These are phyloP conservation scores for Serendipita sp. DNA, from an alignment of 768 basidiomycete species.

Conservation along the genomic window DNA sequence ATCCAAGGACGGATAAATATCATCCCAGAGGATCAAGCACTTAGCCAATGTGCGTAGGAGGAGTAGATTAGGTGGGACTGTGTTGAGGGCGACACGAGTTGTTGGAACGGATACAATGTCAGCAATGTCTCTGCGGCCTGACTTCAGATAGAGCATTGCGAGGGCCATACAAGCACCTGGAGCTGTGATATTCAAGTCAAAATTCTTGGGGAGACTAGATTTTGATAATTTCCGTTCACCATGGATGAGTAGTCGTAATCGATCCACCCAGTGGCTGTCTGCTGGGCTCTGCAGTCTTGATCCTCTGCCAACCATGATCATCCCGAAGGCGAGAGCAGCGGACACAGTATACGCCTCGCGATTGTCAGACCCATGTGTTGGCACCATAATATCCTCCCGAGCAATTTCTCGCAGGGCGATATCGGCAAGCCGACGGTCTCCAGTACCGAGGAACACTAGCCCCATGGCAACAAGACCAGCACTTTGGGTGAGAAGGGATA, in stretches of 20 bases:
- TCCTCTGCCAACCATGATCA: slow-evolving; percentile 91
- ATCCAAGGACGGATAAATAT: slow-evolving; percentile 48
- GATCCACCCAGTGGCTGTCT: slow-evolving; percentile 51
- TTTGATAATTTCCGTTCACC: slow-evolving; percentile 36
- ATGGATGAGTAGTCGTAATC: slow-evolving; percentile 59
- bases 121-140: slow-evolving; percentile 69
- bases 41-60: slow-evolving; percentile 64
- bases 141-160: slow-evolving; percentile 84
- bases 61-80: slow-evolving; percentile 76
- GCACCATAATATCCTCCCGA: slow-evolving; percentile 56
- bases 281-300: slow-evolving; percentile 45
- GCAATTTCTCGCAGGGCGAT: slow-evolving; percentile 76
- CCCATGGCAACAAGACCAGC: slow-evolving; percentile 81
- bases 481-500: slow-evolving; percentile 77
- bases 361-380: slow-evolving; percentile 75
- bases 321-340: slow-evolving; percentile 80
- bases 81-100: slow-evolving; percentile 61
- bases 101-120: slow-evolving; percentile 73
- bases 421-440: slow-evolving; percentile 83
- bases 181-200: slow-evolving; percentile 82
- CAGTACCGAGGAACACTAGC: slow-evolving; percentile 75
- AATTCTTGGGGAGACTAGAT: slow-evolving; percentile 22
- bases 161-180: slow-evolving; percentile 83
- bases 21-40: slow-evolving; percentile 75
- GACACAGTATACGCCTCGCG: slow-evolving; percentile 85